A percentile compares a stretch with the other conserved stretches of the same genome.
These are phyloP conservation scores for Evernia prunastri DNA, from an alignment of 495 filamentous ascomycete genomes.

Conservation along the genomic window DNA sequence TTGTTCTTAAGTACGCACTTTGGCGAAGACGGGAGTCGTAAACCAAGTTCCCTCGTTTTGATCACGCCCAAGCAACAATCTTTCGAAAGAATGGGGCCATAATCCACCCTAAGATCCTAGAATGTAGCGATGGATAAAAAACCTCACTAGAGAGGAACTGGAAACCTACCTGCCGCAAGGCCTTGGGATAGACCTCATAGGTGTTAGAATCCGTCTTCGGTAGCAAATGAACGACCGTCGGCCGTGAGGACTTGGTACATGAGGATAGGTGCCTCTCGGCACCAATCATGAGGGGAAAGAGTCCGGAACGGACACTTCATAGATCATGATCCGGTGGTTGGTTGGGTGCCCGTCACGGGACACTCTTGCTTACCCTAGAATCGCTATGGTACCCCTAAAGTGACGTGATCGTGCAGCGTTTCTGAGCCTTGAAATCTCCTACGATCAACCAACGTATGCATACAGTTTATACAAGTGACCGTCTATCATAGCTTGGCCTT, in stretches of 20 bases:
- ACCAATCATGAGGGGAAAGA: neutral
- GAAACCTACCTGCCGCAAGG: neutral
- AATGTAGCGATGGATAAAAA: neutral
- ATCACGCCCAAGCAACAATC: neutral
- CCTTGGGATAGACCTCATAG: neutral
- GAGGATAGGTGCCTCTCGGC: neutral
- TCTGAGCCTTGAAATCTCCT: neutral
- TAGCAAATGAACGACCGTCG: neutral
- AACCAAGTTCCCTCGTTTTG: neutral
- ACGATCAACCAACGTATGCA: neutral
- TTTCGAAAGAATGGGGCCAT: neutral
- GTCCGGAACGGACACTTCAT: neutral
- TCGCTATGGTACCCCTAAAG: neutral
- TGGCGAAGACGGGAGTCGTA: neutral
- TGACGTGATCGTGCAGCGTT: neutral
- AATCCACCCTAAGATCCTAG: neutral
- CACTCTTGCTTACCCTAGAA: neutral
- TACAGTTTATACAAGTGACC: neutral
- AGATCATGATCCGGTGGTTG: neutral
- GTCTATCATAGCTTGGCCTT: constrained; percentile 26
- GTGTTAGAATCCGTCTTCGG: neutral
- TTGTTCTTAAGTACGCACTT: neutral
- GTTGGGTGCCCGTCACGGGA: neutral
- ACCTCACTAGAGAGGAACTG: neutral
- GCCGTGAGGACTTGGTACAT: neutral